Base-by-base conservation (phyloP, 768 basidiomycete species). In the Boletus pseudo-olivaceus region DNA sequence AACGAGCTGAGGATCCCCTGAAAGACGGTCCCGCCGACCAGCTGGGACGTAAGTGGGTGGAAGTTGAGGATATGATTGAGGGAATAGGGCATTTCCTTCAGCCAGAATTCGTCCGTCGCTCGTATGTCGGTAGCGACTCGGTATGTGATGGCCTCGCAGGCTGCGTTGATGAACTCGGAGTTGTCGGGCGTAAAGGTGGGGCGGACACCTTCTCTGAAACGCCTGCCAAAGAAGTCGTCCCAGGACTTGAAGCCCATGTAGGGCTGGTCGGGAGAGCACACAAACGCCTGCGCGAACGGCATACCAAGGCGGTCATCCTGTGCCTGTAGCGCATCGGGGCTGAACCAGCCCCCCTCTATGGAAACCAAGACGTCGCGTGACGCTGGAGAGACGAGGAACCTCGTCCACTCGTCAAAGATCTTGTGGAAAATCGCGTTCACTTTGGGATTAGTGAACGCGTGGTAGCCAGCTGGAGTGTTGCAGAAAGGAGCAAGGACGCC, bases 41-140 rank as follows among this genome's bases (percentile, higher is more conserved):
- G 80, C 20, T 74, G 65, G 1, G 72, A 52, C 0, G 76, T 67
- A 49, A 67, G 62, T 2, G 71, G 60, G 55, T 82, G 75, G 37
- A 73, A 64, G 47, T 74, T 64, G 33, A 86, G 77, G 69, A 84
- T 79, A 61, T 84, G 76, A 7, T 63, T 32, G 43, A 86, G 8
- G 8, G 83, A 85, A 65, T 86, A 87, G 0, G 79, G 76, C 62
- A 83, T 72, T 0, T 75, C 80, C 63, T 87, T 85, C 66, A 85
- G 60, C 82, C 82, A 85, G 67, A 87, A 85, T 38, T 61, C 54
- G 49, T 82, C 81, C 7, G 63, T 62, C 3, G 23, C 46, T 6
- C 12, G 63, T 60, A 81, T 74, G 47, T 78, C 58, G 27, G 37
- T 26, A 2, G 64, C 66, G 39, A 79, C 69, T 43, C 73, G 69